These are phyloP conservation scores for Fusarium globosum DNA, from an alignment of 2,329 filamentous ascomycete species.

Conservation along the genomic window DNA sequence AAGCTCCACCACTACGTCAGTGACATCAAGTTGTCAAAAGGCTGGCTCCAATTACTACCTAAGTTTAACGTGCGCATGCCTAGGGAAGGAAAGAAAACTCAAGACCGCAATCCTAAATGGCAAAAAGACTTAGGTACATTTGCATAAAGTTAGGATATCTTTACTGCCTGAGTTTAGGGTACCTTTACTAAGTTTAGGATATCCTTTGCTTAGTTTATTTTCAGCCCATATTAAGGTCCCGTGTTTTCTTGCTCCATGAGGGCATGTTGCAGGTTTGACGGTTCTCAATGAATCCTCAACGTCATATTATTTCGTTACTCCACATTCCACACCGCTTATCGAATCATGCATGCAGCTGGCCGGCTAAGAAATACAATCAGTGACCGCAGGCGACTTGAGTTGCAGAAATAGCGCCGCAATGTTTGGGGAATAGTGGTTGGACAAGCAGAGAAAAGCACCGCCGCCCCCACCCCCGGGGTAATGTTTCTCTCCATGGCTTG, in stretches of 20 bases:
- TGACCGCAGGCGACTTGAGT: neutral
- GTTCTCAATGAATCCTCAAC: conserved; percentile 24
- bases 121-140: neutral
- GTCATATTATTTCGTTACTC: conserved; percentile 30
- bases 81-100: neutral
- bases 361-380: conserved; percentile 17
- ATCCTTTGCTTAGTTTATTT: neutral
- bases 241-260: neutral
- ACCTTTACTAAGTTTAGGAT: no score
- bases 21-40: neutral
- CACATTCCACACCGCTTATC: conserved; percentile 15
- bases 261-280: neutral
- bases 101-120: neutral
- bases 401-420: neutral
- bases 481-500: neutral
- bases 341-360: conserved; percentile 21
- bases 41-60: conserved; percentile 27
- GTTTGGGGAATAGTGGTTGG: neutral
- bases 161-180: no score
- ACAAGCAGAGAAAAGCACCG: neutral
- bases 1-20: conserved; percentile 27
- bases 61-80: neutral
- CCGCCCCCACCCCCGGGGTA: neutral
- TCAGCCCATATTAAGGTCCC: neutral
- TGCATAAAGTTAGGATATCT: no score